A percentile compares a stretch with the other conserved stretches of the same genome.
Conservation (phyloP, 176 grass and related monocot genomes). For the Pharus latifolius region DNA sequence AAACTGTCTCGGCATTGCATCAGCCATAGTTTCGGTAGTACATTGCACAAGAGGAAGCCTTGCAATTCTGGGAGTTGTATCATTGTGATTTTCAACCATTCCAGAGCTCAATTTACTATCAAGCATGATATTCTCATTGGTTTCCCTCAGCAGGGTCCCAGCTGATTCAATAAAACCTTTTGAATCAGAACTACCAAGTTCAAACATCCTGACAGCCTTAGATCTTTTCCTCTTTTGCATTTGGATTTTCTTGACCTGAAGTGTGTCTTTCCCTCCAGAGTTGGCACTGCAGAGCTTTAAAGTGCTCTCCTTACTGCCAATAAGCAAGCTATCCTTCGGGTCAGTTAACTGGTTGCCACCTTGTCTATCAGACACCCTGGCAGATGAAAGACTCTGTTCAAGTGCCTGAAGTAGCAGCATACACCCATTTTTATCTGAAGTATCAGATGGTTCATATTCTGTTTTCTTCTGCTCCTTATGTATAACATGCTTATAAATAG, state of each 20-base stretch:
- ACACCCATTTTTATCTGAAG: conserved; percentile 30
- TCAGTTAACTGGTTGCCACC: conserved; percentile 1
- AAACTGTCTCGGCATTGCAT: conserved; percentile 17
- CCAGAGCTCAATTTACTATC: conserved; percentile 11
- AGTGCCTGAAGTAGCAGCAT: conserved; percentile 48
- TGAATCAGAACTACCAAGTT: conserved; percentile 16
- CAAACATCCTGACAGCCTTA: conserved; percentile 22
- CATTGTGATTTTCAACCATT: not conserved
- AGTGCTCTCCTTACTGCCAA: not conserved
- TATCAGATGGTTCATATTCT: conserved; percentile 32
- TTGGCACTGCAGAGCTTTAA: not conserved
- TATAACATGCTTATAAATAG: conserved; percentile 31
- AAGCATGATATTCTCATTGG: conserved; percentile 25
- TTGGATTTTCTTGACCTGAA: conserved; percentile 12
- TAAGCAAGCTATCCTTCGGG: not conserved
- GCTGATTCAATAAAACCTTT: conserved; percentile 14
- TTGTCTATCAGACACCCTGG: not conserved
- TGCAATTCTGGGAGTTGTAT: not conserved
- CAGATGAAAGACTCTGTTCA: conserved; percentile 35
- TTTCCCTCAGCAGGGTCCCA: conserved; percentile 17
- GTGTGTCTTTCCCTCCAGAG: not conserved
- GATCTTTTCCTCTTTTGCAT: conserved; percentile 31
- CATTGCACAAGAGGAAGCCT: not conserved
- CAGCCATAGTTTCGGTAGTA: not conserved
- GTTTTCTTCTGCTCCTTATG: conserved; percentile 20